Evolutionary conservation across 805 yeast species (phyloP).

Genomic region (Saturnispora mendoncae): DNA sequence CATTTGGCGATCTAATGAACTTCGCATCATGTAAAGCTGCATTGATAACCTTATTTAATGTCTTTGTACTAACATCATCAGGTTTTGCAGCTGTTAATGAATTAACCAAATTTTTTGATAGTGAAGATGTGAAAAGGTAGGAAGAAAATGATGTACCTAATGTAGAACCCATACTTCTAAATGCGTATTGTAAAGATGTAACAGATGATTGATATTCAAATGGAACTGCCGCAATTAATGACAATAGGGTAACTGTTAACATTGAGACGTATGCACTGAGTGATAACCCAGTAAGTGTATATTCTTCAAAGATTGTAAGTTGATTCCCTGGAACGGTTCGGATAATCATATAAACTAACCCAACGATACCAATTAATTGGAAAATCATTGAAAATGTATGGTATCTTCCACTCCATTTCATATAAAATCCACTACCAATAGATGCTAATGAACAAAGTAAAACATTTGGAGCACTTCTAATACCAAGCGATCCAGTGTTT

Average conservation of each 20-base stretch:
- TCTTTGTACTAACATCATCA: constrained; percentile 28
- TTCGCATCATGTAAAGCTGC: constrained; percentile 50
- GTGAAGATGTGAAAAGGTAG: constrained; percentile 46
- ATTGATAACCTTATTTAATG: constrained; percentile 37
- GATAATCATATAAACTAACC: constrained; percentile 26
- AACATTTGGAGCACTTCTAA: constrained; percentile 52
- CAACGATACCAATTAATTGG: constrained; percentile 37
- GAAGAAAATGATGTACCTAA: constrained; percentile 57
- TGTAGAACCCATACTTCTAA: constrained; percentile 59
- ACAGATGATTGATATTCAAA: constrained; percentile 56
- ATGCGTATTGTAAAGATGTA: constrained; percentile 58
- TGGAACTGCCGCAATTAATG: constrained; percentile 68
- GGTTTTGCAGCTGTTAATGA: constrained; percentile 29
- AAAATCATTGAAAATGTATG: constrained; percentile 36
- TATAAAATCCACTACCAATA: constrained; percentile 53
- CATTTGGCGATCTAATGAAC: constrained; percentile 35
- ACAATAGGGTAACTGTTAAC: constrained; percentile 56
- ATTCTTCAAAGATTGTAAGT: constrained; percentile 32
- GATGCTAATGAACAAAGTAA: constrained; percentile 52
- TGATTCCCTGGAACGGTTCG: constrained; percentile 19
- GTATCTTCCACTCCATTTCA: constrained; percentile 57
- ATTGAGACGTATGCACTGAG: constrained; percentile 50
- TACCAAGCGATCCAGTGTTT: constrained; percentile 49
- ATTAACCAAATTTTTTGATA: constrained; percentile 25
- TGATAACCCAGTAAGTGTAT: constrained; percentile 37